A percentile compares a stretch with the other conserved stretches of the same genome.
Conservation (phyloP, 306 rosid species). For the Dalbergia cultrata region DNA sequence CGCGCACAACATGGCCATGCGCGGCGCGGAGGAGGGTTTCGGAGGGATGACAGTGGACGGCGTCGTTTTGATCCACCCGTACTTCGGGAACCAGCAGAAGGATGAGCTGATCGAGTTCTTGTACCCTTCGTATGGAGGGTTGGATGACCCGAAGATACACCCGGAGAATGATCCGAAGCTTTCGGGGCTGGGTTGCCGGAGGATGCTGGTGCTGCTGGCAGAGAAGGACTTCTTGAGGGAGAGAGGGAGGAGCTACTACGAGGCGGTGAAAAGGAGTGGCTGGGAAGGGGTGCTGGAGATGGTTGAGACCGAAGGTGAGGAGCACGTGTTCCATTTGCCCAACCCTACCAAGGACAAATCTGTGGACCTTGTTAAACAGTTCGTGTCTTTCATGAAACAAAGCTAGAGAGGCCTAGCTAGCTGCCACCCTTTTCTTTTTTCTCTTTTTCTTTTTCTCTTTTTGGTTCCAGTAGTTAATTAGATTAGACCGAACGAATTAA, state of each 20-base stretch:
- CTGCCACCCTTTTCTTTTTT: background rate
- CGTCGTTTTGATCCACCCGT: conserved; percentile 63
- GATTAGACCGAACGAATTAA: too few relatives aligned
- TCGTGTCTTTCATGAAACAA: conserved; percentile 42
- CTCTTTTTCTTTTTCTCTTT: too few relatives aligned
- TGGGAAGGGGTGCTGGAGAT: conserved; percentile 55
- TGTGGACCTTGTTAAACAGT: conserved; percentile 14
- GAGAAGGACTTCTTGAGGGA: conserved; percentile 52
- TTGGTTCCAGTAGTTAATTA: too few relatives aligned
- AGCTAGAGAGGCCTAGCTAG: background rate
- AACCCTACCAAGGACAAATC: conserved; percentile 43
- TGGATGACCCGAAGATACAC: conserved; percentile 51
- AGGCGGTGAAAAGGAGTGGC: conserved; percentile 52
- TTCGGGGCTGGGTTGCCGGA: conserved; percentile 44
- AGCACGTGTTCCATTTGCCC: conserved; percentile 54
- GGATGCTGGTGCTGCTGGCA: conserved; percentile 52
- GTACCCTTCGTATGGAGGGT: conserved; percentile 45
- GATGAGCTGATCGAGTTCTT: conserved; percentile 34
- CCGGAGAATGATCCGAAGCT: conserved; percentile 52
- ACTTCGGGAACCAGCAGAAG: conserved; percentile 46
- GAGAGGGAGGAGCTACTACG: conserved; percentile 47
- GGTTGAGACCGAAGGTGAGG: conserved; percentile 51
- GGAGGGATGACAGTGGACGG: conserved; percentile 46
- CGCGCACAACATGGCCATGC: conserved; percentile 55
- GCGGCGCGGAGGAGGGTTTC: background rate